Base-by-base conservation (phyloP, 116 monocot genomes). In the Zostera marina region DNA sequence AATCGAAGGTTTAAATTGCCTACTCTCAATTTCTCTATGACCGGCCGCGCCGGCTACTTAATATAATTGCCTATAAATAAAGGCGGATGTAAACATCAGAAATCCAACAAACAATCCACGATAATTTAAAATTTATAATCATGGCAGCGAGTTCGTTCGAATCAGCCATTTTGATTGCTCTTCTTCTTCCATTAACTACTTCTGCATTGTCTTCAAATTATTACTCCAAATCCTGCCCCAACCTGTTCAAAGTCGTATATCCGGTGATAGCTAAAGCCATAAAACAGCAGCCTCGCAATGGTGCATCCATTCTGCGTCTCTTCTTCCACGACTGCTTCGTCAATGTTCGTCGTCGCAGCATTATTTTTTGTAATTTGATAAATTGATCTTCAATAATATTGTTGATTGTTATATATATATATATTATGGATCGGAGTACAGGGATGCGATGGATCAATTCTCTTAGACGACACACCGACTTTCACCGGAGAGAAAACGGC, bases 311-410 rank as follows among this genome's bases (percentile, higher is more conserved):
- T 20, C 73, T 89, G 52, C 78, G 89, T 2, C 75, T 89, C 66
- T 81, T 78, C 66, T 89, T 84, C 69, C 89, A 89, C 53, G 89
- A 89, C 52, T 89, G 89, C 70, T 89, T 89, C 60, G 84, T 84
- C 10, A 74, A 89, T 42, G 88, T 66, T n/a, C n/a, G n/a, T n/a
- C n/a, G n/a, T n/a, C n/a, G 38, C 16, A 59, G 2, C 23, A 22
- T 22, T 62, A 25, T 22, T 2, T 45, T 61, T 5, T 16, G 11
- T 23, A 22, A 5, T 43, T 5, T 15, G 21, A 22, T 42, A 23
- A 23, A 58, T 58, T 40, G 2, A 40, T 40, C 9, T 20, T 1
- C 41, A 38, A 32, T 17, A 42, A 6, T 41, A 13, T n/a, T 64
- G 64, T 9, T 25, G 5, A 32, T 12, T 12, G n/a, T 41, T 41